Base-by-base conservation (phyloP, 805 yeast species). In the Starmerella bombicola region DNA sequence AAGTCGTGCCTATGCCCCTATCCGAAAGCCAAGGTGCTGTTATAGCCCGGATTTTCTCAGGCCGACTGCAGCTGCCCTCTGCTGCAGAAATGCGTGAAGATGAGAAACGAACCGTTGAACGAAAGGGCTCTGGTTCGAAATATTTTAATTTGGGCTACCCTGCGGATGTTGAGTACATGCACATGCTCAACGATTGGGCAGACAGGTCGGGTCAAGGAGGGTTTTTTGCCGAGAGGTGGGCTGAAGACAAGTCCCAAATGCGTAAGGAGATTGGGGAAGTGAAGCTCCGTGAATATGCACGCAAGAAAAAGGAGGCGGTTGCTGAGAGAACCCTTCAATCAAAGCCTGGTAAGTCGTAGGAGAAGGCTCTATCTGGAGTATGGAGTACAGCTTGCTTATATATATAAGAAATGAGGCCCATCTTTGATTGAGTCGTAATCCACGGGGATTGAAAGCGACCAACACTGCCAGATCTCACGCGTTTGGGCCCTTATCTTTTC, bases 21-120 rank as follows among this genome's bases (percentile, higher is more conserved):
- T 50, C 56, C 2, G 76, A 72, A 51, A 62, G 72, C 36, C 91
- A 81, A 54, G 83, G 80, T 0, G 65, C 76, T 6, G 68, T 76
- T 53, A 62, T 80, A 23, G 71, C 80, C 2, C 65, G 84, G 42
- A 73, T 75, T 2, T 73, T 79, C 61, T 56, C 72, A 4, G 76
- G 76, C 0, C 64, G 74, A 32, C 55, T 80, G 2, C 10, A 48
- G 13, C 57, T 77, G 12, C 84, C 85, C 1, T 31, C 66, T 0
- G 46, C 49, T 15, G 62, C 60, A 19, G 68, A 62, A n/a, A 77
- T 75, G 73, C 48, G 52, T 28, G 46, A 54, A 26, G 69, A 69
- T 58, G 70, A 69, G 33, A 38, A 51, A 4, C 50, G 61, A 20
- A 58, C 70, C 24, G 56, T 66, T 10, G 60, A 57, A 13, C 48